Percentiles rank a stretch among this genome's conserved stretches.
phyloP scores from a whole-genome alignment of 208 protist species.

The Leishmania aethiopica region DNA sequence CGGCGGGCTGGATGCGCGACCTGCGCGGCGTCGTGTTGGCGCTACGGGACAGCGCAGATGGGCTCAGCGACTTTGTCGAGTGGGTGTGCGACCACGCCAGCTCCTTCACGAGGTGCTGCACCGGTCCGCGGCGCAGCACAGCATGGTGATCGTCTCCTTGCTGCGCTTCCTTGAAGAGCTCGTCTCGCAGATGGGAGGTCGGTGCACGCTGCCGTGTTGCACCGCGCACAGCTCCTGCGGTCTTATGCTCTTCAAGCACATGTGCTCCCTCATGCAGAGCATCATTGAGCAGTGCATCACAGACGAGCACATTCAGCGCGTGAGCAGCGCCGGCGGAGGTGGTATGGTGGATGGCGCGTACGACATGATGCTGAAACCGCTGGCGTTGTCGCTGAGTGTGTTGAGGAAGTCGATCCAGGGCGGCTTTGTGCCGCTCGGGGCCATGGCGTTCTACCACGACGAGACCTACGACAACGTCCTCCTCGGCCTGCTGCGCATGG shows the following conservation, averaged over 20 bases:
- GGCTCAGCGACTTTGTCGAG: conserved; percentile 73
- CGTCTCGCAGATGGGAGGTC: conserved; percentile 49
- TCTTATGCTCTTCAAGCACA: conserved; percentile 76
- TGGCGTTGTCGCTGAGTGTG: conserved; percentile 66
- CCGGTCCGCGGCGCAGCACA: conserved; percentile 40
- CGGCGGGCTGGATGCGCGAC: conserved; percentile 88
- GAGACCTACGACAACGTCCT: conserved; percentile 80
- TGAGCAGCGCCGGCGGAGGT: conserved; percentile 22
- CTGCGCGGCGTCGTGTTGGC: conserved; percentile 70
- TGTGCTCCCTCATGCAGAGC: conserved; percentile 58
- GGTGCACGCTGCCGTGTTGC: conserved; percentile 42
- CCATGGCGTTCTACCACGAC: conserved; percentile 87
- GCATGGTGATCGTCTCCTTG: conserved; percentile 72
- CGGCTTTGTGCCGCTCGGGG: conserved; percentile 77
- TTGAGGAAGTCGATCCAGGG: conserved; percentile 64
- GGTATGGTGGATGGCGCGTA: conserved; percentile 50
- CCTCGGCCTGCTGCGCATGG: conserved; percentile 66
- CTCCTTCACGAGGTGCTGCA: conserved; percentile 49
- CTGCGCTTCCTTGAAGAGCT: conserved; percentile 77
- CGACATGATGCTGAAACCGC: conserved; percentile 80
- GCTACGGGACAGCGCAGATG: conserved; percentile 42
- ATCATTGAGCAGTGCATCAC: conserved; percentile 73
- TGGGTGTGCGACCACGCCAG: conserved; percentile 68
- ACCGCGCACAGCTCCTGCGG: conserved; percentile 71
- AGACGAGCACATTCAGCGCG: conserved; percentile 51